Percentiles rank a stretch among this genome's conserved stretches.
Evolutionary conservation across 2,329 filamentous ascomycete species (phyloP).

Genomic region (Aspergillus sp.): DNA sequence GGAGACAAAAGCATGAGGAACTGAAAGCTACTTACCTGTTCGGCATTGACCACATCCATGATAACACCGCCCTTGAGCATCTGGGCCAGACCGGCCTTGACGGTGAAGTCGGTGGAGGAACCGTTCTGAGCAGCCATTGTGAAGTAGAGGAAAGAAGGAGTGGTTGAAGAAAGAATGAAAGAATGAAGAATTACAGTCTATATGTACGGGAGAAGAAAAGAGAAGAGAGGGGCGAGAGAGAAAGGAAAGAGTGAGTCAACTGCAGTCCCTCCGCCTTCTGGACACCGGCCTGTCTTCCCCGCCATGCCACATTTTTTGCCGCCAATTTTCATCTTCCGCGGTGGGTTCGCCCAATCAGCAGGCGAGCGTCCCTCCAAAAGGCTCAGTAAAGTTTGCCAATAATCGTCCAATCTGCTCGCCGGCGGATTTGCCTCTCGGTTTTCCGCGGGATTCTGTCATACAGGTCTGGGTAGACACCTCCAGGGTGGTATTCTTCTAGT

Average conservation of each 20-base stretch:
- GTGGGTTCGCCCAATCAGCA: conserved; percentile 12
- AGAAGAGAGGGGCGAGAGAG: conserved; percentile 6
- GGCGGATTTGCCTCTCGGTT: background rate
- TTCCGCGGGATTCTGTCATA: background rate
- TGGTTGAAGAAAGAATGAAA: conserved; percentile 4
- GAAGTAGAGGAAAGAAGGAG: conserved; percentile 6
- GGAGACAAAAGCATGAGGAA: background rate
- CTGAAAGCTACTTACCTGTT: conserved; percentile 57
- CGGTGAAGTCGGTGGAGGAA: conserved; percentile 64
- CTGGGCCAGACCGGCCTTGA: conserved; percentile 93
- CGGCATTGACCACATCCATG: conserved; percentile 96
- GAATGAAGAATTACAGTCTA: background rate
- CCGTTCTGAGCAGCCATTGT: conserved; percentile 37
- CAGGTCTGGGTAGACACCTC: no score
- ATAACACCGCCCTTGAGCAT: conserved; percentile 99
- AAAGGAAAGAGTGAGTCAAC: conserved; percentile 19
- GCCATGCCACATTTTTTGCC: conserved; percentile 11
- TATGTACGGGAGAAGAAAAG: conserved; percentile 4
- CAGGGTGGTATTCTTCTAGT: no score
- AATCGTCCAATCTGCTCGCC: background rate
- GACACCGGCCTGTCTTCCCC: conserved; percentile 8
- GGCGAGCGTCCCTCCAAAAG: conserved; percentile 9
- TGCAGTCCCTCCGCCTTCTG: background rate
- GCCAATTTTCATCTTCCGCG: conserved; percentile 7
- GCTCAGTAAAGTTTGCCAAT: conserved; percentile 1